phyloP scores from a whole-genome alignment of 2,329 filamentous ascomycete species.

The Calonectria pseudoturangicola region DNA sequence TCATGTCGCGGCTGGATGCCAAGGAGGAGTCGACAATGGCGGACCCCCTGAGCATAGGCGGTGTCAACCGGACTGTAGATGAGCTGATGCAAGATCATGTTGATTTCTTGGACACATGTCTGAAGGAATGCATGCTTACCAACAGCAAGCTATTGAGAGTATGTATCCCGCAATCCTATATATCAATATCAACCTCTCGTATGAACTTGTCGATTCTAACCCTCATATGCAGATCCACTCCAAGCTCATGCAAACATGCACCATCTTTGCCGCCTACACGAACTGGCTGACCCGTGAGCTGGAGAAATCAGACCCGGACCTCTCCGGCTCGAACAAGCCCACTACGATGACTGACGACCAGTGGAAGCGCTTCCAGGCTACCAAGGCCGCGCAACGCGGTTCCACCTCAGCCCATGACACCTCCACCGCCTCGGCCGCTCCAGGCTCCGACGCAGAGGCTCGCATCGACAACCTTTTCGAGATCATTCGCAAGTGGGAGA shows the following conservation, averaged over 20 bases:
- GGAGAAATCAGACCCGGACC: conserved; percentile 87
- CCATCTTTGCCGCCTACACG: conserved; percentile 93
- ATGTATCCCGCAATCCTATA: conserved; percentile 56
- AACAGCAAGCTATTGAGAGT: conserved; percentile 96
- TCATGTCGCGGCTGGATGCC: conserved; percentile 89
- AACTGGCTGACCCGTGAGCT: conserved; percentile 90
- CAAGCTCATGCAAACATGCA: conserved; percentile 97
- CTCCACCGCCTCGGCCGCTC: conserved; percentile 60
- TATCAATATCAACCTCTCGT: background rate
- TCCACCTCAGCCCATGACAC: conserved; percentile 57
- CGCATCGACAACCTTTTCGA: conserved; percentile 87
- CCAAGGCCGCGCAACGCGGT: conserved; percentile 64
- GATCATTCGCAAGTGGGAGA: conserved; percentile 92
- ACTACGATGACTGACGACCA: conserved; percentile 76
- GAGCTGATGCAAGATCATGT: conserved; percentile 99
- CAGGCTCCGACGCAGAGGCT: conserved; percentile 59
- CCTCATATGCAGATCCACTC: conserved; percentile 85
- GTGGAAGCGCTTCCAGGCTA: conserved; percentile 75
- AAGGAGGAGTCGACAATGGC: conserved; percentile 64
- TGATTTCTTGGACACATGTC: conserved; percentile 96
- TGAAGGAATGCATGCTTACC: conserved; percentile 99
- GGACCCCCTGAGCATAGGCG: conserved; percentile 53
- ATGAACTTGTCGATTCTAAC: conserved; percentile 41
- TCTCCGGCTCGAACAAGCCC: conserved; percentile 77
- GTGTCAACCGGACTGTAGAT: conserved; percentile 84